A percentile compares a stretch with the other conserved stretches of the same genome.
Conservation (phyloP, 2,329 filamentous ascomycete species). For the Epichloe glyceriae region DNA sequence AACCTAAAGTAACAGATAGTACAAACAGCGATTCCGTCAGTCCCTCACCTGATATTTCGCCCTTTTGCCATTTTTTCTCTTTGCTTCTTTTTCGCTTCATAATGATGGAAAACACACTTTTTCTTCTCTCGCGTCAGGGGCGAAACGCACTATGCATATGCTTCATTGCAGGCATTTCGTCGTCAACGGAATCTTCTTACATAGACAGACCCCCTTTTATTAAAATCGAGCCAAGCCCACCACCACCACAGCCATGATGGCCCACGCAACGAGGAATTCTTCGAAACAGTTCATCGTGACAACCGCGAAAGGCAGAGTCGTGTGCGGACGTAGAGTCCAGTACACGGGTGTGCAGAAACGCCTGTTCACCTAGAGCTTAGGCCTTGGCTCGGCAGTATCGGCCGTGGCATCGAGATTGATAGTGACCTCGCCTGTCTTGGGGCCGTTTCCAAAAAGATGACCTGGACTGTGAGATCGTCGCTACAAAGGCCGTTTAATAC, state of each 20-base stretch:
- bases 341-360: neutral
- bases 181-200: neutral
- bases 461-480: conserved; percentile 92
- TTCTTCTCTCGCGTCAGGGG: neutral
- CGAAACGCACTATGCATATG: neutral
- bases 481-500: conserved; percentile 26
- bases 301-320: neutral
- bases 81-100: neutral
- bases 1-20: neutral
- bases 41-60: neutral
- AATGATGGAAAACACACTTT: neutral
- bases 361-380: conserved; percentile 23
- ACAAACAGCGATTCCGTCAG: neutral
- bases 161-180: neutral
- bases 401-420: conserved; percentile 82
- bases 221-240: neutral
- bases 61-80: neutral
- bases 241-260: neutral
- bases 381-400: conserved; percentile 20
- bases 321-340: neutral
- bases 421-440: conserved; percentile 63
- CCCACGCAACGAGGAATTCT: neutral
- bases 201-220: neutral
- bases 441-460: conserved; percentile 93
- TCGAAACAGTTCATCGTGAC: neutral